Evolutionary conservation across 306 rosid species (phyloP), one percentile per base, ranked within the genome.

Genomic region (Dalbergia cultrata): DNA sequence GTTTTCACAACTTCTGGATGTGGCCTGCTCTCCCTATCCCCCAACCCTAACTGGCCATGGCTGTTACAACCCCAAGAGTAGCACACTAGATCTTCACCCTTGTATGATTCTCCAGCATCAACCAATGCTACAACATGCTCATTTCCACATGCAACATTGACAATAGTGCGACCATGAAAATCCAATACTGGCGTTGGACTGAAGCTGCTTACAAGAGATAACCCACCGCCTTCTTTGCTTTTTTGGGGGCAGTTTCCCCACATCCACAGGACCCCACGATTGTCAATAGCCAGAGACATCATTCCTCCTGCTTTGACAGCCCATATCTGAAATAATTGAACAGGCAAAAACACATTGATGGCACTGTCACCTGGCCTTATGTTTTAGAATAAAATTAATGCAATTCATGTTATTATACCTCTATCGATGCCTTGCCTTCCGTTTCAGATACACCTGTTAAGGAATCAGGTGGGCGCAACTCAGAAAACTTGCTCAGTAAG

Each of bases 141-240:
- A 53, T 86, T 92, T 84, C 98, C 98, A 76, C 98, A 95, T 61
- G 97, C 95, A 77, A 92, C 97, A 86, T 91, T 92, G 83, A 89
- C 95, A 70, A 92, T 97, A 58, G 85, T 70, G 39, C 64, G 90
- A 70, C 98, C 97, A 41, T 77, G 87, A 73, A 95, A 90, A 75
- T 90, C 92, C 90, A 88, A 70, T n/a, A 92, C 92, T 3, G 90
- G 97, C 8, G 89, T 85, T 79, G 98, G 97, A 75, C 62, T 81
- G 89, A 84, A 91, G 84, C 54, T 84, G 85, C 85, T 89, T 68
- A 80, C 81, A 47, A 90, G 82, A 77, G 83, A 74, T 80, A 95
- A 75, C 7, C 70, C 87, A 6, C 83, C 83, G 7, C 83, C 84
- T 76, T 84, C 93, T 62, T 64, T 85, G 85, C 67, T 83, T 85